Percentiles rank a stretch among this genome's conserved stretches.
Evolutionary conservation across 805 yeast species (phyloP).

Genomic region (Metschnikowia peoriensis): DNA sequence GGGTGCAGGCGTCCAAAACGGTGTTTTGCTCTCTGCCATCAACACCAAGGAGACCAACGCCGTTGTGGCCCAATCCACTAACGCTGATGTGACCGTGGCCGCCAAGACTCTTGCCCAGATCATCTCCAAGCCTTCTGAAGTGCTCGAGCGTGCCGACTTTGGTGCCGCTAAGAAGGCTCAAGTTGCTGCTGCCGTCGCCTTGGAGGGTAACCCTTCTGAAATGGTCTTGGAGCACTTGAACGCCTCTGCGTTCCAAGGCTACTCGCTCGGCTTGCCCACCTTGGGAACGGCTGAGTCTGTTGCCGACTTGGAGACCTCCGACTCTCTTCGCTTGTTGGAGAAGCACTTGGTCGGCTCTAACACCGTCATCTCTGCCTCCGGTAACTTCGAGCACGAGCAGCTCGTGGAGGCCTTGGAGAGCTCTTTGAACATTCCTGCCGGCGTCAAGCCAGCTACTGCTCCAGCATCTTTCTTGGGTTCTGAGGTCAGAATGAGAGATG

Average conservation of each 20-base stretch:
- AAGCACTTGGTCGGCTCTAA: slow-evolving; percentile 61
- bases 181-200: slow-evolving; percentile 45
- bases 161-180: slow-evolving; percentile 47
- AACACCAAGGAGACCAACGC: slow-evolving; percentile 66
- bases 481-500: slow-evolving; percentile 85
- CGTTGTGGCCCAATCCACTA: slow-evolving; percentile 53
- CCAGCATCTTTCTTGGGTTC: slow-evolving; percentile 77
- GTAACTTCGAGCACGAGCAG: slow-evolving; percentile 68
- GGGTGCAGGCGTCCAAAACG: slow-evolving; percentile 43
- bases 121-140: slow-evolving; percentile 36
- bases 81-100: slow-evolving; percentile 52
- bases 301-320: slow-evolving; percentile 54
- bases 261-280: slow-evolving; percentile 73
- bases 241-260: slow-evolving; percentile 84
- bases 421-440: slow-evolving; percentile 48
- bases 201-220: slow-evolving; percentile 56
- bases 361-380: slow-evolving; percentile 67
- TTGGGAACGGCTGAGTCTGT: slow-evolving; percentile 72
- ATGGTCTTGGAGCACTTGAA: slow-evolving; percentile 73
- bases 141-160: slow-evolving; percentile 45
- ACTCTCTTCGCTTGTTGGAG: slow-evolving; percentile 54
- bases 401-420: slow-evolving; percentile 65
- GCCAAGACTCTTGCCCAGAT: slow-evolving; percentile 49
- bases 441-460: slow-evolving; percentile 46
- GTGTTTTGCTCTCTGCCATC: slow-evolving; percentile 54